Percentiles rank a stretch among this genome's conserved stretches.
Conservation (phyloP, 441 rosid genomes). For the Theobroma grandiflorum region DNA sequence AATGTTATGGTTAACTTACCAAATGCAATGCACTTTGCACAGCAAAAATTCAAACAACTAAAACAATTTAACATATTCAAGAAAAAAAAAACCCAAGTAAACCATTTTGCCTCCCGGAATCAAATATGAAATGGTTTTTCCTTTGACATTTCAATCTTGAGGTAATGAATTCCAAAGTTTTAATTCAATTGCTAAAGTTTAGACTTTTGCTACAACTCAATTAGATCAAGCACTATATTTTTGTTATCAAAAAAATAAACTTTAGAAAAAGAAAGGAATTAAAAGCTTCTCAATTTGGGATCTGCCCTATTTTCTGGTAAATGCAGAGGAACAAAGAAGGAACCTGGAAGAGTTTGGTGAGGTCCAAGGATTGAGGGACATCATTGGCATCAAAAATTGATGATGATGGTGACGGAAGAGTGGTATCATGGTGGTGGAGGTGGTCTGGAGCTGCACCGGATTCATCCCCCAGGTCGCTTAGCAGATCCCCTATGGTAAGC, state of each 20-base stretch:
- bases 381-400: slow-evolving; percentile 33
- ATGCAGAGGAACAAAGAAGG: neutral
- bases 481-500: slow-evolving; percentile 83
- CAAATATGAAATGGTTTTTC: neutral
- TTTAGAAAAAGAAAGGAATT: neutral
- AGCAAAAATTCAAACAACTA: neutral
- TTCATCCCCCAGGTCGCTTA: slow-evolving; percentile 72
- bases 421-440: slow-evolving; percentile 21
- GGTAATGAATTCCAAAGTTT: neutral
- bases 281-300: slow-evolving; percentile 7
- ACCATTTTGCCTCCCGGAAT: neutral
- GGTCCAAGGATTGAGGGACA: slow-evolving; percentile 57
- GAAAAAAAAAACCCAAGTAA: neutral
- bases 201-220: slow-evolving; percentile 9
- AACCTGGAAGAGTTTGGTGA: slow-evolving; percentile 77
- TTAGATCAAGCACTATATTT: slow-evolving; percentile 8
- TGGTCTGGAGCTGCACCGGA: slow-evolving; percentile 26
- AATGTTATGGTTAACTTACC: neutral
- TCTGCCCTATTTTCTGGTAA: neutral
- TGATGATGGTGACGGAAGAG: slow-evolving; percentile 30
- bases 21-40: neutral
- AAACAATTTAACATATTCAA: slow-evolving; percentile 4
- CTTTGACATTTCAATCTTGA: neutral
- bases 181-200: slow-evolving; percentile 8
- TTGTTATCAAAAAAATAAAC: neutral